These are phyloP conservation scores for Rhizopogon sp. DNA, from an alignment of 768 basidiomycete species.

Conservation along the genomic window DNA sequence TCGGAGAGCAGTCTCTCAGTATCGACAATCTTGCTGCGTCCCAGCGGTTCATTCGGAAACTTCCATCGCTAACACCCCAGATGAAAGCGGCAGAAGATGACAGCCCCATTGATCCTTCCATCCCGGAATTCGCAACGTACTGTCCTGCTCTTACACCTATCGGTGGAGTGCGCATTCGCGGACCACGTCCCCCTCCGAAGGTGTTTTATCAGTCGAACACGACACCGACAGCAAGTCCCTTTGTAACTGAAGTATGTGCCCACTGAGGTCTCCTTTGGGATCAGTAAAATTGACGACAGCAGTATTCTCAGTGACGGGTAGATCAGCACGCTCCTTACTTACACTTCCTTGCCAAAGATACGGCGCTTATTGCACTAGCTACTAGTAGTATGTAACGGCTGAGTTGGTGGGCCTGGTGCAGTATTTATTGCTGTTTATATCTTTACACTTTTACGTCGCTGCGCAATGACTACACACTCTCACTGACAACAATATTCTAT, in stretches of 20 bases:
- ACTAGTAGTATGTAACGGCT: neutral
- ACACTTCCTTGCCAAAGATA: neutral
- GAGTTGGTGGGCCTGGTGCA: neutral
- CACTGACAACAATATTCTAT: neutral
- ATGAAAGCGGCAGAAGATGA: neutral
- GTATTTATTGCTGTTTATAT: slow-evolving; percentile 10
- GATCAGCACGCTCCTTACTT: neutral
- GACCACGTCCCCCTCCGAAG: slow-evolving; percentile 8
- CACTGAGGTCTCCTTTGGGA: too few relatives aligned
- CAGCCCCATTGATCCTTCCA: neutral
- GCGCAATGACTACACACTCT: neutral
- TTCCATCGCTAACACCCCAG: neutral
- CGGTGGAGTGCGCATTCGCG: slow-evolving; percentile 1
- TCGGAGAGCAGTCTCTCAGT: neutral
- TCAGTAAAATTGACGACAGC: neutral
- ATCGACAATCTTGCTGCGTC: neutral
- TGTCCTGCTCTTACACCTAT: neutral
- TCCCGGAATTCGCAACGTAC: neutral
- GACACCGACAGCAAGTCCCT: neutral
- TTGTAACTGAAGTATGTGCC: neutral
- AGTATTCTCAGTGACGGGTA: neutral
- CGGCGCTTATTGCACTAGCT: neutral
- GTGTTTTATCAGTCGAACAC: neutral
- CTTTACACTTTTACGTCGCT: neutral
- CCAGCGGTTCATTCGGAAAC: neutral